Percentiles rank a stretch among this genome's conserved stretches.
Conservation (phyloP, 176 grass and related monocot genomes). For the Oryza nivara region DNA sequence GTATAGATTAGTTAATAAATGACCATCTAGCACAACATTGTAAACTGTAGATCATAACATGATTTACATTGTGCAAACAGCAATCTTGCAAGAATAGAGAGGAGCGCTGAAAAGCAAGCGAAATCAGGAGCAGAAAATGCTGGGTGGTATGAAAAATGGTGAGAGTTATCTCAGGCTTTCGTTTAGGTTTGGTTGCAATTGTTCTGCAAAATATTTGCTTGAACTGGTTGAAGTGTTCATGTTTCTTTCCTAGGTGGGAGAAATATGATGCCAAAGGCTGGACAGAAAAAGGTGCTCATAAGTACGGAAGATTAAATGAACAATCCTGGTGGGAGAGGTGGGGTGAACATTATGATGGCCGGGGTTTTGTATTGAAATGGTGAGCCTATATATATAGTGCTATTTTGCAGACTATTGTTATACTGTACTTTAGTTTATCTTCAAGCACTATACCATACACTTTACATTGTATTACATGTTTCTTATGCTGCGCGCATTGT, state of each 20-base stretch:
- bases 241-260: constrained; percentile 80
- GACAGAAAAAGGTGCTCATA: constrained; percentile 98
- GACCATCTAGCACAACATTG: background rate
- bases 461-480: background rate
- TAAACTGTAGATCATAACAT: constrained; percentile 7
- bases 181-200: constrained; percentile 26
- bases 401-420: background rate
- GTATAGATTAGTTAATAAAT: background rate
- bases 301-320: constrained; percentile 92
- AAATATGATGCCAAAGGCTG: constrained; percentile 99
- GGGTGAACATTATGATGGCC: constrained; percentile 95
- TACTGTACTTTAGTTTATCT: background rate
- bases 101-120: constrained; percentile 93
- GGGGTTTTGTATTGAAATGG: constrained; percentile 97
- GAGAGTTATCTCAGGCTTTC: constrained; percentile 37
- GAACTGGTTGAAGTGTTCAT: background rate
- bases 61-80: constrained; percentile 40
- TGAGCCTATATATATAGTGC: constrained; percentile 43
- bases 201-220: constrained; percentile 14
- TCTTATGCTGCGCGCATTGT: background rate
- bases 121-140: constrained; percentile 86
- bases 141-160: constrained; percentile 99
- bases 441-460: background rate
- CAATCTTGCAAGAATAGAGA: constrained; percentile 97
- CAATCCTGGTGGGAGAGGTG: constrained; percentile 99